phyloP scores from a whole-genome alignment of 2,329 filamentous ascomycete species.

The Ophiostoma piceae region DNA sequence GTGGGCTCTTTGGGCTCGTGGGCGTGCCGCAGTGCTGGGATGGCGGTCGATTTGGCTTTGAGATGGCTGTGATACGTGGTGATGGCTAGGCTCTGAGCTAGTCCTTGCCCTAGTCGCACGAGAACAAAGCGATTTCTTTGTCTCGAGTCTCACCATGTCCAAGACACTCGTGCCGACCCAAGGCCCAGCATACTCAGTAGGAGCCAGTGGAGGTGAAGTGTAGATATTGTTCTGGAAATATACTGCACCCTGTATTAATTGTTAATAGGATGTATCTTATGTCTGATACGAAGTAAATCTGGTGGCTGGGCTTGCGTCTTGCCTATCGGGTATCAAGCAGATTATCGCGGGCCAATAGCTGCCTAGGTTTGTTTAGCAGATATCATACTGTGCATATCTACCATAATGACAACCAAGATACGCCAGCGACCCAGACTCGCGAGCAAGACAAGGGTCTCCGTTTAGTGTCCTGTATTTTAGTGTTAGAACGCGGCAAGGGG shows the following conservation, averaged over 20 bases:
- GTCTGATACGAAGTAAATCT: too few species aligned
- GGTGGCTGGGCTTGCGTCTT: too few species aligned
- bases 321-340: too few species aligned
- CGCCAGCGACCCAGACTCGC: not conserved
- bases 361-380: too few species aligned
- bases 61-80: too few species aligned
- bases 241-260: too few species aligned
- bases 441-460: not conserved
- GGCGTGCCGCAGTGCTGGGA: not conserved
- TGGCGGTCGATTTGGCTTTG: too few species aligned
- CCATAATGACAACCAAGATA: not conserved
- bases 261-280: too few species aligned
- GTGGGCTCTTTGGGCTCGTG: not conserved
- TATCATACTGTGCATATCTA: too few species aligned
- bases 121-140: conserved; percentile 7
- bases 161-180: conserved; percentile 12
- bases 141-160: conserved; percentile 6
- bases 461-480: not conserved
- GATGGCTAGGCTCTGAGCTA: not conserved
- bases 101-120: not conserved
- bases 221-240: not conserved
- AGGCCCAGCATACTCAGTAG: not conserved
- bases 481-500: conserved; percentile 26
- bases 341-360: too few species aligned
- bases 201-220: not conserved